Evolutionary conservation across 1,139 yeast genomes (phyloP), one percentile per base, ranked within the genome.

Genomic region (Yamadazyma dendronema): DNA sequence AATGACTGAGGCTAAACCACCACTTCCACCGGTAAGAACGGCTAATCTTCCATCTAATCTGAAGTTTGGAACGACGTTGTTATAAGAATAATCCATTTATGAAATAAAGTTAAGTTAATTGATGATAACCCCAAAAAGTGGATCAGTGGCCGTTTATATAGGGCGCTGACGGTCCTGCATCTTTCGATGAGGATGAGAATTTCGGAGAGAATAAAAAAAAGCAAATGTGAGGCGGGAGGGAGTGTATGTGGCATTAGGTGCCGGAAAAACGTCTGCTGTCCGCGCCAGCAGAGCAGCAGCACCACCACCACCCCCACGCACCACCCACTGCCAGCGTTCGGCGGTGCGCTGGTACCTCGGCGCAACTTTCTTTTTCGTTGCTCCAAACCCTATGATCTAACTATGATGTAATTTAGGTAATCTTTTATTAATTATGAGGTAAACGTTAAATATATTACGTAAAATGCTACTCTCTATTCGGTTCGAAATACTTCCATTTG

Each of bases 1-100:
- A 60, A 84, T 59, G 13, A 84, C 79, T 23, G 80, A 65, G 3
- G 89, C 83, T 49, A 85, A 67, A 15, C 94, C 94, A 36, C 94
- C 94, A 22, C 89, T 81, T 13, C 94, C 95, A 36, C 95, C 95
- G 24, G 94, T 85, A 48, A 85, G 64, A 37, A 85, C 72, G 31
- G 87, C 88, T 40, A 84, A 67, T 59, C 81, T 79, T 38, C 85
- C 85, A 50, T 82, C 89, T 47, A 84, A 72, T 50, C 84, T 70
- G 61, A 79, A 81, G 59, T 59, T 67, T 35, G 77, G 78, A 15
- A 72, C 74, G 38, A 72, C 65, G 65, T 70, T 67, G 37, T 67
- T 65, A 59, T 60, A 67, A 22, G 73, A 59, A 47, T 38, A 61
- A 41, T 59, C 64, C 62, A 59, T 59, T 28, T 22, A 15, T 31